Evolutionary conservation across 768 basidiomycete genomes (phyloP).

Genomic region (Lactifluus volemus): DNA sequence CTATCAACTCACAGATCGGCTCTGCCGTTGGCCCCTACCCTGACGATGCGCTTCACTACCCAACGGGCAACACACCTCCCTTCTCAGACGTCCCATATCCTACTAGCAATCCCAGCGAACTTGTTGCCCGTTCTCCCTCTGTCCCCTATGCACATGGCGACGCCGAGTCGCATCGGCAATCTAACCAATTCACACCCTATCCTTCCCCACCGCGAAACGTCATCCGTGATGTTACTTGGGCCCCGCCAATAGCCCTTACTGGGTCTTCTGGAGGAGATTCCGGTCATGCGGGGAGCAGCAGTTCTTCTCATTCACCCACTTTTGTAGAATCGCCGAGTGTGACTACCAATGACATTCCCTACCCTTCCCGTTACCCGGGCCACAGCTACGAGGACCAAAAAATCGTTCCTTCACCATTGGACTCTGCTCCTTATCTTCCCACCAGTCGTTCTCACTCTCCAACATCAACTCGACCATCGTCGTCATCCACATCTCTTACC

Average conservation of each 20-base stretch:
- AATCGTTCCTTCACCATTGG: constrained; percentile 39
- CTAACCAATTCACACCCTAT: constrained; percentile 46
- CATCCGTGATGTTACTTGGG: constrained; percentile 25
- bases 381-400: constrained; percentile 48
- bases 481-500: constrained; percentile 53
- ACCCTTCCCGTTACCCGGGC: constrained; percentile 34
- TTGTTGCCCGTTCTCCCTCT: constrained; percentile 42
- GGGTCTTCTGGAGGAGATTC: constrained; percentile 36
- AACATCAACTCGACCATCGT: constrained; percentile 51
- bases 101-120: constrained; percentile 30
- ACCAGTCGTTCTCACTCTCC: constrained; percentile 69
- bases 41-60: constrained; percentile 41
- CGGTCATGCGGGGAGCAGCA: constrained; percentile 32
- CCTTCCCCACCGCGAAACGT: constrained; percentile 18
- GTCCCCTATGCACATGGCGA: constrained; percentile 31
- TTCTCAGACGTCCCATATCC: constrained; percentile 39
- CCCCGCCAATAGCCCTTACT: constrained; percentile 23
- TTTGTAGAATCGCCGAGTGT: constrained; percentile 51
- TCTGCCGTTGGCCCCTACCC: constrained; percentile 29
- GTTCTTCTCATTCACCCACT: constrained; percentile 44
- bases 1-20: constrained; percentile 24
- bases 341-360: constrained; percentile 39
- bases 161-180: constrained; percentile 34
- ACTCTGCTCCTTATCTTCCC: constrained; percentile 49
- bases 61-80: constrained; percentile 37